Percentiles rank a stretch among this genome's conserved stretches.
phyloP scores from a whole-genome alignment of 2,329 filamentous ascomycete genomes.

The Sordariomycetes sp. region DNA sequence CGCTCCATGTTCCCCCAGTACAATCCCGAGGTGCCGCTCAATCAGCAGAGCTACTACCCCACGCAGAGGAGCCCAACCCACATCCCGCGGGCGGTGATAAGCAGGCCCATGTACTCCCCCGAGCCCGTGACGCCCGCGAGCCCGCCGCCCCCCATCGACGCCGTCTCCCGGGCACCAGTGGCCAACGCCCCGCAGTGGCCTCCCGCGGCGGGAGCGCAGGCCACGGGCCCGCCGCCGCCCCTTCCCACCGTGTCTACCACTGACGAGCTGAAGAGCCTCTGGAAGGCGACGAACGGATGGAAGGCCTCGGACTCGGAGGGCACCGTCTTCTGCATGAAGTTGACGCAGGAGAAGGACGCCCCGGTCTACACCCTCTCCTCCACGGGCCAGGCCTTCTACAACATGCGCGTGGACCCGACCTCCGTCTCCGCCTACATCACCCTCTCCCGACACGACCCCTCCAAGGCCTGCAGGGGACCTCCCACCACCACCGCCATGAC shows the following conservation, averaged over 20 bases:
- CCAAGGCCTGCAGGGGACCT: constrained; percentile 40
- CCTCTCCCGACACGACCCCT: constrained; percentile 49
- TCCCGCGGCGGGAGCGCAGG: constrained; percentile 8
- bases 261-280: constrained; percentile 53
- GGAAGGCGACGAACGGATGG: constrained; percentile 63
- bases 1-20: constrained; percentile 70
- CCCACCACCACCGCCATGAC: constrained; percentile 11
- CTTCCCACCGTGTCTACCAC: constrained; percentile 42
- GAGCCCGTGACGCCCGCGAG: constrained; percentile 15
- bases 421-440: constrained; percentile 52
- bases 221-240: constrained; percentile 25
- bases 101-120: constrained; percentile 49
- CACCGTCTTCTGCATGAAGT: constrained; percentile 45
- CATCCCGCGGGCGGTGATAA: constrained; percentile 55
- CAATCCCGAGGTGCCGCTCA: constrained; percentile 54
- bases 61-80: constrained; percentile 53
- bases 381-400: constrained; percentile 53
- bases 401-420: constrained; percentile 51
- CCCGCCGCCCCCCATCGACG: constrained; percentile 7
- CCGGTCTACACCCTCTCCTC: constrained; percentile 59
- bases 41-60: constrained; percentile 61
- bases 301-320: constrained; percentile 49
- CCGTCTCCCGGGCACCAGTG: background rate
- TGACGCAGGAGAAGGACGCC: constrained; percentile 45
- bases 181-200: constrained; percentile 9